Conservation (phyloP, 2,329 filamentous ascomycete genomes). For the Boeremia lycopersici region DNA sequence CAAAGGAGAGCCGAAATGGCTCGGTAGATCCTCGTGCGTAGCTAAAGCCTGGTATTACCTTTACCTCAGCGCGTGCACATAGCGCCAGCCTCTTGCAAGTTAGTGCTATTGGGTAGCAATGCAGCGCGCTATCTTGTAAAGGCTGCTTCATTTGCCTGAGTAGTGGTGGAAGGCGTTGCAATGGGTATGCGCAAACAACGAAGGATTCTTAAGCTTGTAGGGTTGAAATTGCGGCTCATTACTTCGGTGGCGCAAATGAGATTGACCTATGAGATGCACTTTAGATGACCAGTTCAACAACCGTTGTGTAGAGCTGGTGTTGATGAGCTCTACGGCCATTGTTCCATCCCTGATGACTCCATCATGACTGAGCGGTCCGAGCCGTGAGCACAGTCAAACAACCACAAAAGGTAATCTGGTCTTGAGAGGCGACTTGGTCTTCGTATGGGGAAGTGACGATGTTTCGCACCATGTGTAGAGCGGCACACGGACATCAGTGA, state of each 20-base stretch:
- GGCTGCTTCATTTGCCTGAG: neutral
- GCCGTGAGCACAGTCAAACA: too few relatives aligned
- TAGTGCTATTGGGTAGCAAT: slow-evolving; percentile 7
- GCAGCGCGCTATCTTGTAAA: neutral
- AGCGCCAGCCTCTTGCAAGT: neutral
- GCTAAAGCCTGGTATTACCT: neutral
- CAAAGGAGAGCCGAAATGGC: neutral
- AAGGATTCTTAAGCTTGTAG: neutral
- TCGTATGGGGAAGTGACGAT: too few relatives aligned
- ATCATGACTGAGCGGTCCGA: too few relatives aligned
- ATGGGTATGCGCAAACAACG: neutral
- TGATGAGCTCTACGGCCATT: too few relatives aligned
- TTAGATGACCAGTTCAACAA: neutral
- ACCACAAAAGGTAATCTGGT: too few relatives aligned
- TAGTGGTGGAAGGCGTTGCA: neutral
- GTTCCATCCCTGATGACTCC: too few relatives aligned
- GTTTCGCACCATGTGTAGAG: too few relatives aligned
- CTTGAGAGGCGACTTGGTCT: too few relatives aligned
- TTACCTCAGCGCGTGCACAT: neutral
- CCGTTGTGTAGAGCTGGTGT: neutral
- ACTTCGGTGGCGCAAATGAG: neutral
- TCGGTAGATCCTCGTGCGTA: slow-evolving; percentile 3
- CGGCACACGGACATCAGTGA: too few relatives aligned
- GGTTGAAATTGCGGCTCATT: neutral
- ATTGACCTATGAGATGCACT: neutral